Evolutionary conservation across 768 basidiomycete genomes (phyloP).

Genomic region (Mycena venus): DNA sequence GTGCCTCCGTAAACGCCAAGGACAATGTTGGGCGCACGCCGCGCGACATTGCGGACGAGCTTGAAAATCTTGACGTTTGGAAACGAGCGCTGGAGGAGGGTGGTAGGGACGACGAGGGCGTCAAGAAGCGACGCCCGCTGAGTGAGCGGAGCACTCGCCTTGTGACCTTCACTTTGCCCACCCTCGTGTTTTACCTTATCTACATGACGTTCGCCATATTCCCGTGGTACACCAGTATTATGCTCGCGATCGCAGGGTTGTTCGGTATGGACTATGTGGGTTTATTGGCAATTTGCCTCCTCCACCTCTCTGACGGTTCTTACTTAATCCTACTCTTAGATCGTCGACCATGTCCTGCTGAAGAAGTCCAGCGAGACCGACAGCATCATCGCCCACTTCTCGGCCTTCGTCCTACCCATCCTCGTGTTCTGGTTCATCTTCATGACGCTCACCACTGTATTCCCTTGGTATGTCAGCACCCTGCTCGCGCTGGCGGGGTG

Average conservation of each 20-base stretch:
- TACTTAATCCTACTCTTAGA: too few species aligned
- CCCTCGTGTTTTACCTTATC: conserved; percentile 83
- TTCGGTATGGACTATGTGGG: conserved; percentile 94
- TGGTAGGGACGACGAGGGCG: conserved; percentile 83
- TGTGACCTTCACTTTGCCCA: conserved; percentile 83
- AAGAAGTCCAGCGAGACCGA: conserved; percentile 88
- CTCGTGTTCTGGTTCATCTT: too few species aligned
- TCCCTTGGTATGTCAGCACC: too few species aligned
- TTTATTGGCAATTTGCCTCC: conserved; percentile 14
- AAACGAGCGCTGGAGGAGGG: conserved; percentile 91
- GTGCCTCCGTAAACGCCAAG: conserved; percentile 86
- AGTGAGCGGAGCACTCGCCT: conserved; percentile 89
- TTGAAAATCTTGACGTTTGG: conserved; percentile 93
- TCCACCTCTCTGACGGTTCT: too few species aligned
- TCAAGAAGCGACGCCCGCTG: conserved; percentile 74
- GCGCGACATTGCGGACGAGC: conserved; percentile 93
- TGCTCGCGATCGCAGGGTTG: conserved; percentile 88
- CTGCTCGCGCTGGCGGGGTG: too few species aligned
- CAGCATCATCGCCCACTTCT: conserved; percentile 82
- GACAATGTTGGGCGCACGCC: conserved; percentile 91
- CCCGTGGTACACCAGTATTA: conserved; percentile 91
- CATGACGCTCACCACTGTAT: too few species aligned
- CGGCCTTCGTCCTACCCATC: too few species aligned
- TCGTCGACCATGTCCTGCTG: conserved; percentile 88
- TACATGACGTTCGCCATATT: conserved; percentile 87